These are phyloP conservation scores for Otatea glauca DNA, from an alignment of 176 grass and related monocot genomes.

Conservation along the genomic window DNA sequence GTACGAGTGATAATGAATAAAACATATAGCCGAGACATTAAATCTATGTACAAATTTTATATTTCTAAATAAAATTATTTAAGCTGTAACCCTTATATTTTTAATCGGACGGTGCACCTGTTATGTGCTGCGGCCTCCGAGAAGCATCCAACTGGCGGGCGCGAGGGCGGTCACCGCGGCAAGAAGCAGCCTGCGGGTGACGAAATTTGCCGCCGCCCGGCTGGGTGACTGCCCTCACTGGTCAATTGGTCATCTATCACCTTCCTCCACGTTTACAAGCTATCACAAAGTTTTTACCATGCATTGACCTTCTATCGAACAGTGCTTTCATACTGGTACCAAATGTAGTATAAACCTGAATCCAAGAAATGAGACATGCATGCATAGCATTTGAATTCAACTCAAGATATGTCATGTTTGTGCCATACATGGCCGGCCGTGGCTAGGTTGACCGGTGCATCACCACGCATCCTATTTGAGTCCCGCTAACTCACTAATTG, in stretches of 20 bases:
- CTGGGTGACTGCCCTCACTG: background rate
- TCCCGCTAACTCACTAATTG: too few species aligned
- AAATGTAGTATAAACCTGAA: background rate
- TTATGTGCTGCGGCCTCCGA: background rate
- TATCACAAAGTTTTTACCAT: background rate
- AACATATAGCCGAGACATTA: too few species aligned
- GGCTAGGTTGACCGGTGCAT: too few species aligned
- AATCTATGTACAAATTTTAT: too few species aligned
- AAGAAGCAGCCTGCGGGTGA: background rate
- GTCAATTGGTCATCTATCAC: background rate
- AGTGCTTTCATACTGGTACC: too few species aligned
- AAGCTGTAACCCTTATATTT: too few species aligned
- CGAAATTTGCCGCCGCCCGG: too few species aligned
- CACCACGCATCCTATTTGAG: too few species aligned
- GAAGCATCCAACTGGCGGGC: conserved; percentile 47
- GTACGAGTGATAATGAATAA: too few species aligned
- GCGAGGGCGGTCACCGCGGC: background rate
- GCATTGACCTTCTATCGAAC: background rate
- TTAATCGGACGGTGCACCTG: too few species aligned
- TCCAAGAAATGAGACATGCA: background rate
- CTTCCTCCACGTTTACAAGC: background rate
- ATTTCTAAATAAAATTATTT: too few species aligned
- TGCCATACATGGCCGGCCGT: too few species aligned
- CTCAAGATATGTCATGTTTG: background rate
- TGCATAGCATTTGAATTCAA: background rate